These are phyloP conservation scores for Davidsoniella neocaledoniae DNA, from an alignment of 2,329 filamentous ascomycete species.

Conservation along the genomic window DNA sequence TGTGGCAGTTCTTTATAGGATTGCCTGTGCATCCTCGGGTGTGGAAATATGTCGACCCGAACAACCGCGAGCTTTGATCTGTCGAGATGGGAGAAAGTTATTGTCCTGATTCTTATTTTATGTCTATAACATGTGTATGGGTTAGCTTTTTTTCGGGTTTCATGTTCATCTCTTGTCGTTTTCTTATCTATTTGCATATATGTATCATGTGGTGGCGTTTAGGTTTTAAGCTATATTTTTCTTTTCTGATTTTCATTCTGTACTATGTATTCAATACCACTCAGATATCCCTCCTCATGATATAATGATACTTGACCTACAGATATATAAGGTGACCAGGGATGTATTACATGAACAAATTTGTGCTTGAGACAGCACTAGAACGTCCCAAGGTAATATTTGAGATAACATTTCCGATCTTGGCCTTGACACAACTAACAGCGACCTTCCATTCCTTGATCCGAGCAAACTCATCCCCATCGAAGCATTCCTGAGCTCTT, in stretches of 20 bases:
- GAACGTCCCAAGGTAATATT: conserved; percentile 24
- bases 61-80: conserved; percentile 31
- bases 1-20: conserved; percentile 35
- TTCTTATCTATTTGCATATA: background rate
- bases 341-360: background rate
- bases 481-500: conserved; percentile 20
- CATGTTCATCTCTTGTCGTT: background rate
- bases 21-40: conserved; percentile 32
- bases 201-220: background rate
- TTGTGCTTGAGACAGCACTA: background rate
- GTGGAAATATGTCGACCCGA: conserved; percentile 30
- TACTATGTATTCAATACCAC: background rate
- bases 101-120: no score
- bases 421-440: conserved; percentile 50
- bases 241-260: background rate
- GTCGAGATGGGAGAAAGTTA: background rate
- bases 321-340: background rate
- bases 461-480: conserved; percentile 10
- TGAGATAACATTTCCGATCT: conserved; percentile 55
- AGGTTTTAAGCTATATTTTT: no score
- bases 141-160: background rate
- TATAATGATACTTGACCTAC: background rate
- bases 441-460: conserved; percentile 29
- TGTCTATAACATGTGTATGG: background rate
- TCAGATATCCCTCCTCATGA: background rate